Percentiles rank a stretch among this genome's conserved stretches.
Evolutionary conservation across 441 rosid genomes (phyloP).

Genomic region (Gossypium davidsonii): DNA sequence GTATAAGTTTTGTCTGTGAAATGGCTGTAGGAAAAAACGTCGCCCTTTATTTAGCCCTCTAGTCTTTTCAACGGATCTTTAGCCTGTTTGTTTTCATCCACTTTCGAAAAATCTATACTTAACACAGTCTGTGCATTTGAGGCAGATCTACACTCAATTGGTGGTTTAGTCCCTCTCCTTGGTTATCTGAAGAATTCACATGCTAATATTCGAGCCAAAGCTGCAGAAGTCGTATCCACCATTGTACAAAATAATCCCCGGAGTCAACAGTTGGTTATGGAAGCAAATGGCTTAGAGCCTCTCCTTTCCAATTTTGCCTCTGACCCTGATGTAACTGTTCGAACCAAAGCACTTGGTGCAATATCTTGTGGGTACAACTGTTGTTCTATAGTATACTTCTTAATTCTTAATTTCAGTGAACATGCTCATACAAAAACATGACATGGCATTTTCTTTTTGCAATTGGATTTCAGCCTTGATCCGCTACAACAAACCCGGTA

Average conservation of each 20-base stretch:
- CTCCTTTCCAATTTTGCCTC: slow-evolving; percentile 62
- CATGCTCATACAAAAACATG: background rate
- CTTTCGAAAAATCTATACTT: background rate
- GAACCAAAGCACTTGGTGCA: slow-evolving; percentile 86
- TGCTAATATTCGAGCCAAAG: slow-evolving; percentile 82
- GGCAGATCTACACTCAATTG: slow-evolving; percentile 85
- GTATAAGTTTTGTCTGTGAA: background rate
- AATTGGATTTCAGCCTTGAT: slow-evolving; percentile 56
- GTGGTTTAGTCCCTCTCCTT: slow-evolving; percentile 85
- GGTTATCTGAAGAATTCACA: slow-evolving; percentile 65
- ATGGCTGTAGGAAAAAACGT: background rate
- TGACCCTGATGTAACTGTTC: slow-evolving; percentile 57
- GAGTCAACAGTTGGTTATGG: slow-evolving; percentile 91
- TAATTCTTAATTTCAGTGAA: background rate
- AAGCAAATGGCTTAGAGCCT: slow-evolving; percentile 80
- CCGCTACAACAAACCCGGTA: slow-evolving; percentile 69
- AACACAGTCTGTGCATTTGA: background rate
- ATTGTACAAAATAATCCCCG: slow-evolving; percentile 88
- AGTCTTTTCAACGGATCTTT: background rate
- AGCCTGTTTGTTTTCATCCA: background rate
- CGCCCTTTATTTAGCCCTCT: background rate
- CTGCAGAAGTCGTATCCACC: slow-evolving; percentile 87
- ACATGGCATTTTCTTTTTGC: slow-evolving; percentile 10
- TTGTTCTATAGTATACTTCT: background rate
- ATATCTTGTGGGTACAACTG: slow-evolving; percentile 64